A percentile compares a stretch with the other conserved stretches of the same genome.
These are phyloP conservation scores for Zasmidium angulare DNA, from an alignment of 2,329 filamentous ascomycete genomes.

Conservation along the genomic window DNA sequence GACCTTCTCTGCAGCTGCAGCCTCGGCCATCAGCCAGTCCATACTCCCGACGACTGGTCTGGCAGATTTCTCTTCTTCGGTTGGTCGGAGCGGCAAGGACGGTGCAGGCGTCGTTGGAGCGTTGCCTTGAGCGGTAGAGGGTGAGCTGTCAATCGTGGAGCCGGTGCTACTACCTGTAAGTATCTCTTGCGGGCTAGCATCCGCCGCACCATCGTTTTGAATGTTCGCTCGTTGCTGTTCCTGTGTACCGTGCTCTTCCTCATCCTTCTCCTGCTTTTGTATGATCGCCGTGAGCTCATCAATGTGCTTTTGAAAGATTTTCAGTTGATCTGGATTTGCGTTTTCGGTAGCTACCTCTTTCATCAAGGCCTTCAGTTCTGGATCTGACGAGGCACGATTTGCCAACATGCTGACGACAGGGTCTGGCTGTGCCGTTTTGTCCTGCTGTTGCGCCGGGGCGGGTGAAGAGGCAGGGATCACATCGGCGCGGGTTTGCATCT, in stretches of 20 bases:
- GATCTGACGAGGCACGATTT: slow-evolving; percentile 71
- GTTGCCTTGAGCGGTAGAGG: too few relatives aligned
- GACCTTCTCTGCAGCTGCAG: too few relatives aligned
- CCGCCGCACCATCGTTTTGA: slow-evolving; percentile 25
- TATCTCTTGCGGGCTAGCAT: slow-evolving; percentile 9
- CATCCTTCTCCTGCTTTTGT: slow-evolving; percentile 39
- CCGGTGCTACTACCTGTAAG: too few relatives aligned
- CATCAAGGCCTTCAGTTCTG: slow-evolving; percentile 74
- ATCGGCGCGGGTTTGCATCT: too few relatives aligned
- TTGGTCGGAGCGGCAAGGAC: too few relatives aligned
- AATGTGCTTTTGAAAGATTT: slow-evolving; percentile 77
- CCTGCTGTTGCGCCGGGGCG: slow-evolving; percentile 12
- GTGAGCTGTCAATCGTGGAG: too few relatives aligned
- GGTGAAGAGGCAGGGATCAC: too few relatives aligned
- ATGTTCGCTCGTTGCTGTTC: slow-evolving; percentile 16
- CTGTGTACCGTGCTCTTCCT: slow-evolving; percentile 19
- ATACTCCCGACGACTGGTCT: too few relatives aligned
- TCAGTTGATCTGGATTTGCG: slow-evolving; percentile 69
- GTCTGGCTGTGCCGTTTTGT: slow-evolving; percentile 49
- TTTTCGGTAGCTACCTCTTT: slow-evolving; percentile 76
- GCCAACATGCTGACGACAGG: slow-evolving; percentile 80
- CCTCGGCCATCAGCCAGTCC: too few relatives aligned
- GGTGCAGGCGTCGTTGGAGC: too few relatives aligned
- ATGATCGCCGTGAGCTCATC: slow-evolving; percentile 67
- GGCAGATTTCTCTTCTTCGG: too few relatives aligned